Conservation (phyloP, 2,329 filamentous ascomycete species). For the Hansfordia pulvinata region DNA sequence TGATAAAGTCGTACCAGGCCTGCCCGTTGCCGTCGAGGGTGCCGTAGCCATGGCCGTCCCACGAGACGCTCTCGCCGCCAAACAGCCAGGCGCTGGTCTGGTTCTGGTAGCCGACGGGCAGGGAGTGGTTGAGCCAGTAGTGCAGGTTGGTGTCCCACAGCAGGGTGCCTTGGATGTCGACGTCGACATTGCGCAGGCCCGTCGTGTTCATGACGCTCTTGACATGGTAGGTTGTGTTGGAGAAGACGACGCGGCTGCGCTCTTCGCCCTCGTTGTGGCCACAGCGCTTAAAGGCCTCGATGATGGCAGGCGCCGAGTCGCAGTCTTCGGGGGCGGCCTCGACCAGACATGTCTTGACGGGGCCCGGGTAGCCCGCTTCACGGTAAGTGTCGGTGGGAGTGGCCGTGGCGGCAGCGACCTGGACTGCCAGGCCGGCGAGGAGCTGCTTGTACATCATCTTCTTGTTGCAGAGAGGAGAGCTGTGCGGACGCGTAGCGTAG, state of each 20-base stretch:
- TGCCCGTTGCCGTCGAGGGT: constrained; percentile 47
- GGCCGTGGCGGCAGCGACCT: no score
- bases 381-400: no score
- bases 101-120: constrained; percentile 39
- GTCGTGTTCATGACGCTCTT: constrained; percentile 19
- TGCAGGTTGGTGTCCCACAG: constrained; percentile 29
- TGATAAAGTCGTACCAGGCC: constrained; percentile 40
- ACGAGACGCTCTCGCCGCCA: constrained; percentile 35
- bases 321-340: constrained; percentile 10
- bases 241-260: constrained; percentile 17
- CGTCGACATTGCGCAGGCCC: constrained; percentile 21
- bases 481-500: no score
- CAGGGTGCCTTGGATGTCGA: constrained; percentile 25
- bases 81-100: constrained; percentile 39
- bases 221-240: constrained; percentile 20
- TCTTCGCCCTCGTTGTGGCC: constrained; percentile 6
- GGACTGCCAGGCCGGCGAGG: no score
- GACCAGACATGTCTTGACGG: constrained; percentile 16
- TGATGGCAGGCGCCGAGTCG: constrained; percentile 18
- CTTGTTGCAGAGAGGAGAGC: no score
- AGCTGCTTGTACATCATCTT: no score
- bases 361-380: no score
- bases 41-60: constrained; percentile 34
- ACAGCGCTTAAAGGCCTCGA: constrained; percentile 16
- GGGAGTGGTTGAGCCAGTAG: constrained; percentile 37